Base-by-base conservation (phyloP, 2,329 filamentous ascomycete genomes). In the Aspergillus sp. region DNA sequence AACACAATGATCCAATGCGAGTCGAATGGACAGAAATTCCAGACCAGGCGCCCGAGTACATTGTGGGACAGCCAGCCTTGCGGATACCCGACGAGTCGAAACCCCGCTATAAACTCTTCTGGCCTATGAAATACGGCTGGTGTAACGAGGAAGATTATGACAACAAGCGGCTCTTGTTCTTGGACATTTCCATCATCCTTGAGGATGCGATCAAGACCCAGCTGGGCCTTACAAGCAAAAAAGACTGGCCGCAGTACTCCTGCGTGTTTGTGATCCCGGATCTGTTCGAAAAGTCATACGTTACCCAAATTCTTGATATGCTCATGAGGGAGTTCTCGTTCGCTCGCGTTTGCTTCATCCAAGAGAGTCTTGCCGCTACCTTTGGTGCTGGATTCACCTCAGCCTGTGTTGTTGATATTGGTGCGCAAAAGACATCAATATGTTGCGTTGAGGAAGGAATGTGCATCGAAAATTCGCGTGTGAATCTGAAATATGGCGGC, bases 231-330 rank as follows among this genome's bases (percentile, higher is more conserved):
- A 87, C 83, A 26, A 87, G 85, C 62, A 89, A 89, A 67, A 89
- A 88, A 66, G 87, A 93, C 51, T 96, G 93, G 87, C 84, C 84
- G 54, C 90, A 96, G 71, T 98, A 97, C 75, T 95, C 90, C 67
- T 97, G 92, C 66, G 93, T 97, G n/a, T 91, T 98, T 68, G 88
- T 99, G 62, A 96, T 99, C 47, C 95, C 95, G 0, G 95, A 99
- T 72, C 81, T 99, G 9, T 99, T 98, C 76, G 95, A 99, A 77
- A 96, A 96, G 73, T 86, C 85, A 50, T 96, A 97, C 63, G 91
- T 98, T 17, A 91, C 91, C 49, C 87, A 89, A 70, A 80, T 96
- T 9, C 80, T 99, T 42, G 88, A 93, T 55, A 90, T 95, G 58
- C 86, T 93, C 66, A 89, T 98, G 79, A 88, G 85, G 48, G 93